Percentiles rank a stretch among this genome's conserved stretches.
These are phyloP conservation scores for Magnolia officinalis DNA, from an alignment of 164 flowering plant species.

Conservation along the genomic window DNA sequence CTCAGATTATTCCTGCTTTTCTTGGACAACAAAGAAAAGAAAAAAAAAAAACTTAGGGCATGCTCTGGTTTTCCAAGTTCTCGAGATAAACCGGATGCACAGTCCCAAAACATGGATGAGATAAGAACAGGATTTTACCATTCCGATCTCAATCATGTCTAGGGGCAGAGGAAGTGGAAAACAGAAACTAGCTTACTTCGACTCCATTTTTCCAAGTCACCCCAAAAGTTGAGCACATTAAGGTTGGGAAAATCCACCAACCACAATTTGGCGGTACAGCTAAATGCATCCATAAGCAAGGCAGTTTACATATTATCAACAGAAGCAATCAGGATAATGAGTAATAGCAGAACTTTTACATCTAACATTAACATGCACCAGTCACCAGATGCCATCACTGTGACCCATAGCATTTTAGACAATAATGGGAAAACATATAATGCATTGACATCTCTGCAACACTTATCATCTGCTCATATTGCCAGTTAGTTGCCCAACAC, in stretches of 20 bases:
- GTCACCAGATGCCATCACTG: background rate
- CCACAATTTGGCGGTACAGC: background rate
- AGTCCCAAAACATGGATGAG: too few species aligned
- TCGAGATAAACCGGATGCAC: too few species aligned
- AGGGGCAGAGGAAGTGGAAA: too few species aligned
- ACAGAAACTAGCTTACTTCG: background rate
- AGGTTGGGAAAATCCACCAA: background rate
- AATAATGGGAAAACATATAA: background rate
- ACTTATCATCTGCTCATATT: background rate
- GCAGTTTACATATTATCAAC: background rate
- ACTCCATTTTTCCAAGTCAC: background rate
- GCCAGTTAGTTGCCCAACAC: background rate
- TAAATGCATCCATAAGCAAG: background rate
- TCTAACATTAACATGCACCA: background rate
- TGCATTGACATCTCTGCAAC: background rate
- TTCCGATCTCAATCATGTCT: too few species aligned
- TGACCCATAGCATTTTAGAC: background rate
- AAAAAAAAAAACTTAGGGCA: too few species aligned
- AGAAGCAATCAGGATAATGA: background rate
- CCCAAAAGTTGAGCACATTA: background rate
- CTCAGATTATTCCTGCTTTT: too few species aligned
- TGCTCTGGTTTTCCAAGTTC: too few species aligned
- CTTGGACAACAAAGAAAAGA: too few species aligned
- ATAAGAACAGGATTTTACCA: too few species aligned
- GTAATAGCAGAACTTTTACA: background rate